Evolutionary conservation across 2,329 filamentous ascomycete genomes (phyloP).

Genomic region (Massarina eburnea): DNA sequence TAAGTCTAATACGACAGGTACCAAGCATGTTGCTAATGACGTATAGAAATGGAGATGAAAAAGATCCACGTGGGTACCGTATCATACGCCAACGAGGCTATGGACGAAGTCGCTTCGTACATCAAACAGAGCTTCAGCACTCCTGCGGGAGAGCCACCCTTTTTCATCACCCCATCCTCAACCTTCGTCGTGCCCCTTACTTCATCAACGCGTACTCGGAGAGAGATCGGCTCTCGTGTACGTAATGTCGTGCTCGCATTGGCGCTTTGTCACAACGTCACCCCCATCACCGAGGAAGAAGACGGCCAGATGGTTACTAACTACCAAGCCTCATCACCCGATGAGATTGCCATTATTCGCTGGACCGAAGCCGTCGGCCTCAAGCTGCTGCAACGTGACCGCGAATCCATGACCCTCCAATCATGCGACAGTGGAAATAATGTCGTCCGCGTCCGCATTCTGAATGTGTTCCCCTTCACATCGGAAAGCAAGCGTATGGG

Average conservation of each 20-base stretch:
- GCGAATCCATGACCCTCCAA: slow-evolving; percentile 80
- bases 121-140: slow-evolving; percentile 78
- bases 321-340: slow-evolving; percentile 95
- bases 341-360: slow-evolving; percentile 95
- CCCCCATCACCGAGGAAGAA: slow-evolving; percentile 82
- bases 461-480: slow-evolving; percentile 96
- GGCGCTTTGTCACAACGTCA: slow-evolving; percentile 95
- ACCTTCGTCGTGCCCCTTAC: slow-evolving; percentile 63
- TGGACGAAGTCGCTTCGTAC: slow-evolving; percentile 93
- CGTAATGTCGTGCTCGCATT: slow-evolving; percentile 90
- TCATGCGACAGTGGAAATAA: slow-evolving; percentile 71
- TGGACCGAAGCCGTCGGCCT: slow-evolving; percentile 95
- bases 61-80: slow-evolving; percentile 98
- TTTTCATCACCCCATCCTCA: slow-evolving; percentile 75
- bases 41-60: slow-evolving; percentile 88
- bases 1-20: slow-evolving; percentile 30
- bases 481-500: slow-evolving; percentile 99
- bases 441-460: slow-evolving; percentile 82
- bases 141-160: slow-evolving; percentile 31
- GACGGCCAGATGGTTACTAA: slow-evolving; percentile 75
- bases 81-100: slow-evolving; percentile 96
- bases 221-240: slow-evolving; percentile 92
- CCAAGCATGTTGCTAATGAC: slow-evolving; percentile 17
- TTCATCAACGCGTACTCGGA: slow-evolving; percentile 75
- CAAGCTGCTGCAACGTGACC: slow-evolving; percentile 79